Base-by-base conservation (phyloP, 208 protist species). In the Wallacemonas rigidus region DNA sequence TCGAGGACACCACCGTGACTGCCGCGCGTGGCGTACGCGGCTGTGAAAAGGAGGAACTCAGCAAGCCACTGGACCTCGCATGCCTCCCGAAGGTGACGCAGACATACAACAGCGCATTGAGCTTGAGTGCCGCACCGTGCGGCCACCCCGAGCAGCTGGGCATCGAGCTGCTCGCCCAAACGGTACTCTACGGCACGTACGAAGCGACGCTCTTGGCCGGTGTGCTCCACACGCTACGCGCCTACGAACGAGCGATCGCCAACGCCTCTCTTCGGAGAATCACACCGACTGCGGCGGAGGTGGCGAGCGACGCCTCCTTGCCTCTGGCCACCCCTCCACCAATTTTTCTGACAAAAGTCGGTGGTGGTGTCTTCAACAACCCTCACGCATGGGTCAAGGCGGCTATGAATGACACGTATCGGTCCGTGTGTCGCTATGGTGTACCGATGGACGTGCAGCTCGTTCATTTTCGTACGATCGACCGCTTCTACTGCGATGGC, bases 311-410 rank as follows among this genome's bases (percentile, higher is more conserved):
- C 45, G 45, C 45, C 45, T 50, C 26, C 14, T 7, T 12, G 7
- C 43, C n/a, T 47, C 14, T 63, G n/a, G 69, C 56, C 8, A 41
- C 76, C 12, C 74, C 76, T 35, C 63, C 53, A 15, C 80, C 80
- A 0, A 75, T 86, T 9, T 86, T 86, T 64, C 75, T 89, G 38
- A 84, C 83, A 11, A 87, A 85, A 51, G 79, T 86, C 5, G 84
- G 80, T 50, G 84, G 84, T 8, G 84, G 84, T 43, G 84, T 85
- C 40, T 87, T 89, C 55, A 39, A 75, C 50, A 86, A 86, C 72
- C 48, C 83, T 1, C 65, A 40, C 12, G 54, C 35, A 51, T 87
- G 83, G 83, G 88, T 90, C 57, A 54, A 61, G 11, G 48, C 55
- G 0, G 82, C 75, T 1, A 83, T 87, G 1, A 51, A 51, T 48